A percentile compares a stretch with the other conserved stretches of the same genome.
phyloP scores from a whole-genome alignment of 1,284 basidiomycete genomes.

The Cryptococcus floricola region DNA sequence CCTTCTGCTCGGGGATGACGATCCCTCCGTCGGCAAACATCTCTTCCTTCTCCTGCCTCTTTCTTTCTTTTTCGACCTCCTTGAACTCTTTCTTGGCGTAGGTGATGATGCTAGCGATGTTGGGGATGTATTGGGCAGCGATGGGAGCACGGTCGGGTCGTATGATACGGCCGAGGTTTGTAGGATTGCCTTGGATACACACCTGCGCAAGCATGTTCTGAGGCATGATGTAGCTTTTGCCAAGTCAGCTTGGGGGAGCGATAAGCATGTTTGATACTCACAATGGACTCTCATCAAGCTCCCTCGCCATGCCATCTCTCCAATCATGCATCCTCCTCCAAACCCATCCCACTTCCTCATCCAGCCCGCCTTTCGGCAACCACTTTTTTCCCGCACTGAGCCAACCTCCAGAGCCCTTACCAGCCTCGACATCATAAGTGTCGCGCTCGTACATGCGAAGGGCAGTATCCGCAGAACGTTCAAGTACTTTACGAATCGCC shows the following conservation, averaged over 20 bases:
- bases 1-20: no score
- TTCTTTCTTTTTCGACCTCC: no score
- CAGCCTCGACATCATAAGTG: slow-evolving; percentile 63
- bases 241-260: slow-evolving; percentile 1
- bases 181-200: slow-evolving; percentile 7
- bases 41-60: no score
- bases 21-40: no score
- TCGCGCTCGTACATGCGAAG: slow-evolving; percentile 65
- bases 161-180: slow-evolving; percentile 7
- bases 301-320: slow-evolving; percentile 75
- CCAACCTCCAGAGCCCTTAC: slow-evolving; percentile 69
- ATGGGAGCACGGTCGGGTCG: slow-evolving; percentile 14
- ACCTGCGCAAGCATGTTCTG: slow-evolving; percentile 58
- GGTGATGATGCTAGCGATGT: slow-evolving; percentile 52
- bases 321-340: slow-evolving; percentile 75
- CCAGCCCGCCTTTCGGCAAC: slow-evolving; percentile 58
- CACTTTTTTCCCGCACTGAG: slow-evolving; percentile 69
- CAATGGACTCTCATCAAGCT: slow-evolving; percentile 82
- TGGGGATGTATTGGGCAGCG: slow-evolving; percentile 54
- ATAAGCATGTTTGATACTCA: slow-evolving; percentile 47
- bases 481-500: slow-evolving; percentile 56
- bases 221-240: slow-evolving; percentile 55
- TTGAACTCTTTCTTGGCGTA: slow-evolving; percentile 6
- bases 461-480: slow-evolving; percentile 68
- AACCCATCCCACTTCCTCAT: slow-evolving; percentile 58